Base-by-base conservation (phyloP, 345 rosid genomes). In the Conringia planisiliqua region DNA sequence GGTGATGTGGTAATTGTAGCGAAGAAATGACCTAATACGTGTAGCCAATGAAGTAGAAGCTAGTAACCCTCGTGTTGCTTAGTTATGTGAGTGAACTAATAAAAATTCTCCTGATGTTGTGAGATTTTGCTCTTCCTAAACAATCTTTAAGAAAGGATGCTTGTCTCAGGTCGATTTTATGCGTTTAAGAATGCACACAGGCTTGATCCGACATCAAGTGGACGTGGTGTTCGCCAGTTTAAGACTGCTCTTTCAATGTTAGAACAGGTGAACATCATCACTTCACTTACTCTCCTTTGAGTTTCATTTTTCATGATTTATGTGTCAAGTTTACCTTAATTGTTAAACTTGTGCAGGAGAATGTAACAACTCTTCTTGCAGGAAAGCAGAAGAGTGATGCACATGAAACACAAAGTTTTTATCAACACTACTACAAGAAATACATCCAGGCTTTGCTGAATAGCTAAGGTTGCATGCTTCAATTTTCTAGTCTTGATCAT, bases 371-470 rank as follows among this genome's bases (percentile, higher is more conserved):
- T 52, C 72, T n/a, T n/a, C n/a, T 92, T 76, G 83, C 72, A 74
- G 96, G 94, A 81, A 85, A 85, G 82, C 87, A 85, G 54, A 90
- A 84, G 78, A 92, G 98, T 80, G 98, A 92, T 82, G 92, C 98
- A 7, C 90, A 95, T 2, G 96, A 92, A 79, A 92, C 90, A 92
- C 96, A 90, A 72, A 83, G 88, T 73, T 90, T 90, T 75, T 92
- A 92, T 79, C 91, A 83, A 77, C 96, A 84, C 66, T 92, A 90
- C 80, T 88, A 86, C 81, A 87, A 81, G 66, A 90, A 92, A 74
- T 92, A 92, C 64, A 92, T 92, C 77, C 89, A 88, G 77, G 98
- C 98, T 43, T 83, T 90, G 84, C 89, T 75, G 48, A 20, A 36
- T 88, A 67, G 83, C 83, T 39, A 73, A 82, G 89, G 92, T 86